These are phyloP conservation scores for Exophiala alcalophila DNA, from an alignment of 2,329 filamentous ascomycete genomes.

Conservation along the genomic window DNA sequence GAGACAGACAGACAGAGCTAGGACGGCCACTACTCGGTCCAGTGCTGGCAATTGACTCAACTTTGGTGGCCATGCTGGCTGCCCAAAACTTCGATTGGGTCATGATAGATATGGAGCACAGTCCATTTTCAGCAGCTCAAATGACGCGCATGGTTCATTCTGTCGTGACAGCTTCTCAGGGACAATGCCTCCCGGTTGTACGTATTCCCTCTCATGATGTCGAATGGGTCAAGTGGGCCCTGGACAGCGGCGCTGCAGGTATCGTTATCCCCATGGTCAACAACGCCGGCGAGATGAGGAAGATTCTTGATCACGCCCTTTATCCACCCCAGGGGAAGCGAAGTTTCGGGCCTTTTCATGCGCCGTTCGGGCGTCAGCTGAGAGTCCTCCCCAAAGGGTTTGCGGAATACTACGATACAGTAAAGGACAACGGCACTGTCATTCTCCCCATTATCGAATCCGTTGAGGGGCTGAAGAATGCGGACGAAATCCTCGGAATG, in stretches of 20 bases:
- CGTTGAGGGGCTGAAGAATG: conserved; percentile 3
- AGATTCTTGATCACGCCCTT: conserved; percentile 51
- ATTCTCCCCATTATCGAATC: conserved; percentile 14
- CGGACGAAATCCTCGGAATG: conserved; percentile 3
- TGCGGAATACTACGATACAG: conserved; percentile 4
- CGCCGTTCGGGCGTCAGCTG: conserved; percentile 4
- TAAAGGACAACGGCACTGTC: neutral
- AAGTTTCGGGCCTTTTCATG: conserved; percentile 46
- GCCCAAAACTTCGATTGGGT: conserved; percentile 47
- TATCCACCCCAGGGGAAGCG: conserved; percentile 54
- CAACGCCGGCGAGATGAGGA: conserved; percentile 51
- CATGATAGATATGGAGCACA: conserved; percentile 54
- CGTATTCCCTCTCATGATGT: conserved; percentile 54
- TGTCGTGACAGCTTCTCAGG: conserved; percentile 36
- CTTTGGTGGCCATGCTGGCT: conserved; percentile 4
- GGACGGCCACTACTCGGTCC: neutral
- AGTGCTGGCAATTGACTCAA: neutral
- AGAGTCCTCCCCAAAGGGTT: neutral
- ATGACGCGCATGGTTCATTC: conserved; percentile 39
- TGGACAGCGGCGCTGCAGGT: conserved; percentile 59
- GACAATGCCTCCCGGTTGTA: conserved; percentile 41
- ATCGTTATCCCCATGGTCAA: conserved; percentile 54
- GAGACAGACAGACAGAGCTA: neutral
- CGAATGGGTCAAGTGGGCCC: conserved; percentile 60
- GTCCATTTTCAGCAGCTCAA: conserved; percentile 50